Percentiles rank a stretch among this genome's conserved stretches.
These are phyloP conservation scores for Berkeleyomyces rouxiae DNA, from an alignment of 2,329 filamentous ascomycete species.

Conservation along the genomic window DNA sequence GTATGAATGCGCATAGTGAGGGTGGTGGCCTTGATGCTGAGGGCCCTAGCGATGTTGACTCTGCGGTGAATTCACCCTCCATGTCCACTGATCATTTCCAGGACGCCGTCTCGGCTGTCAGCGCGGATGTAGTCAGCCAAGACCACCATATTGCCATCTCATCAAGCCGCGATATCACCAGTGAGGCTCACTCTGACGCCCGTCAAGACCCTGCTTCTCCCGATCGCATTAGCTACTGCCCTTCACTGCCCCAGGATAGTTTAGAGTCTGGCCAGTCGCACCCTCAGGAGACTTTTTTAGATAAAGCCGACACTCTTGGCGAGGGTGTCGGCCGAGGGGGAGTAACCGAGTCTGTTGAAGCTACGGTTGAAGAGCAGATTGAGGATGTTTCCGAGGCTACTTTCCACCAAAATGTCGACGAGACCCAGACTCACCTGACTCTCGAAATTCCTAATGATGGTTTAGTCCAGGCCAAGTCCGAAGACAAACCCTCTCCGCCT, in stretches of 20 bases:
- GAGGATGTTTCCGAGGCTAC: background rate
- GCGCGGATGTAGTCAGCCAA: background rate
- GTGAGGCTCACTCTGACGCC: background rate
- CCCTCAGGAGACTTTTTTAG: slow-evolving; percentile 48
- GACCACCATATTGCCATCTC: background rate
- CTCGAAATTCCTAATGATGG: background rate
- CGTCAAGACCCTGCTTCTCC: background rate
- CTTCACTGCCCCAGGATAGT: background rate
- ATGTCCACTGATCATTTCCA: background rate
- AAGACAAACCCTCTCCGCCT: slow-evolving; percentile 16
- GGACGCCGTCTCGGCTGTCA: background rate
- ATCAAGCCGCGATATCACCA: background rate
- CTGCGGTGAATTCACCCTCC: background rate
- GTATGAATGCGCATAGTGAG: background rate
- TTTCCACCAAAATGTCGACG: background rate
- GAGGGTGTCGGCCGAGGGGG: slow-evolving; percentile 43
- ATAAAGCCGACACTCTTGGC: slow-evolving; percentile 53
- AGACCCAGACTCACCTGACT: background rate
- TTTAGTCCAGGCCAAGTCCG: background rate
- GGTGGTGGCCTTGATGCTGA: background rate
- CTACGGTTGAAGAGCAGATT: background rate
- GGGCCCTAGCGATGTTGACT: background rate
- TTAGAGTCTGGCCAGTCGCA: slow-evolving; percentile 14
- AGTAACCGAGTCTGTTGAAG: slow-evolving; percentile 15
- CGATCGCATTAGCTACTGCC: background rate